phyloP scores from a whole-genome alignment of 1,139 yeast genomes.

The Candida sp. region DNA sequence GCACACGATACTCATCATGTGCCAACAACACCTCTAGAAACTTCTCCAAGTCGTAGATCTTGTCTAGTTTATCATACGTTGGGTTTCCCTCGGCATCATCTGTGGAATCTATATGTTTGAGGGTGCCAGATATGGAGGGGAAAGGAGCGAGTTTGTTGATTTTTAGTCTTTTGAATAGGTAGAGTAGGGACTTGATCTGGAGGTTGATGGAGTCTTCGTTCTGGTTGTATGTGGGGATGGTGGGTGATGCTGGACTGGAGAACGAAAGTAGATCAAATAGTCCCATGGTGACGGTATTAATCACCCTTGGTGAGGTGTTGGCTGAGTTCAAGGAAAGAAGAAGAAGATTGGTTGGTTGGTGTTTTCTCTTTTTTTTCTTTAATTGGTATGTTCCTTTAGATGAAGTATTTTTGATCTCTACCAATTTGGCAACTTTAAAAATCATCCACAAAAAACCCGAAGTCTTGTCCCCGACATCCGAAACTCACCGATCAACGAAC shows the following conservation, averaged over 20 bases:
- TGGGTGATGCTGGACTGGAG: background rate
- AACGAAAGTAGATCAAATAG: constrained; percentile 7
- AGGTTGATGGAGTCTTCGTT: constrained; percentile 59
- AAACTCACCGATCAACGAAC: too few species aligned
- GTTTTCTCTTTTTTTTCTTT: background rate
- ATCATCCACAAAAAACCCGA: too few species aligned
- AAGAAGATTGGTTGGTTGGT: background rate
- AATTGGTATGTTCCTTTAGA: background rate
- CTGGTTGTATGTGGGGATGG: constrained; percentile 12
- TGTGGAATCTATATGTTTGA: constrained; percentile 19
- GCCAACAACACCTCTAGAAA: constrained; percentile 43
- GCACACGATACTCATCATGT: constrained; percentile 61
- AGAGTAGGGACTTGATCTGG: constrained; percentile 59
- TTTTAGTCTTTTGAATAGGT: constrained; percentile 57
- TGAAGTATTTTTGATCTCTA: background rate
- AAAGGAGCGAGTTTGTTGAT: constrained; percentile 50
- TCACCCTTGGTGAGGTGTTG: background rate
- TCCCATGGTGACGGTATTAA: constrained; percentile 3
- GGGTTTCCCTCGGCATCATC: constrained; percentile 1
- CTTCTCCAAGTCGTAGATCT: constrained; percentile 49
- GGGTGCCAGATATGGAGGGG: constrained; percentile 22
- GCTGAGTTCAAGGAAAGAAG: too few species aligned
- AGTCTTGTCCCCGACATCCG: too few species aligned
- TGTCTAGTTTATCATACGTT: constrained; percentile 45
- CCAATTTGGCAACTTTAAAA: background rate